Base-by-base conservation (phyloP, 768 basidiomycete species). In the Galerina sulciceps region DNA sequence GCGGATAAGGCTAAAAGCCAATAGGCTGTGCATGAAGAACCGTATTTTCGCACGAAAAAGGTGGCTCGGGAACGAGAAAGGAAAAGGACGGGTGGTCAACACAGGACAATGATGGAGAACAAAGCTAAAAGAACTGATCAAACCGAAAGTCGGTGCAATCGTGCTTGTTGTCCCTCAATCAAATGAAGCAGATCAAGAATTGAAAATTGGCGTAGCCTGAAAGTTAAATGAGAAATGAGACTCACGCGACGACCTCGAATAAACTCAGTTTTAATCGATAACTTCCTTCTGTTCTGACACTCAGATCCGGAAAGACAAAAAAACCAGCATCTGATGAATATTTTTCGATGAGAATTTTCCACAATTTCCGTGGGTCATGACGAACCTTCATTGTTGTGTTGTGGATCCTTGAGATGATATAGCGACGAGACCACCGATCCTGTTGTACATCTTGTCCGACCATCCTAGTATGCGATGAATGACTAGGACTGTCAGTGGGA, bases 281-380 rank as follows among this genome's bases (percentile, higher is more conserved):
- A 63, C 89, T 90, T 8, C 96, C 96, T 72, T 98, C 96, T 2
- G 93, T 94, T 59, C 94, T 79, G 5, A 98, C 93, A 59, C 90
- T 91, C 22, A 99, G 81, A 72, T 97, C 96, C 0, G 96, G 96
- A 66, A 99, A 99, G 34, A 97, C 94, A 68, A 99, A 99, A 78
- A 96, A 95, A 0, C 93, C 95, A 8, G 93, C 93, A 66, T 93
- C 91, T 70, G 78, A 69, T 60, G 81, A 81, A 53, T 77, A 11
- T 36, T 31, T 26, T 31, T 31, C n/a, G 11, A 26, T 34, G 47
- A 46, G 10, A 42, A 46, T 43, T 23, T 10, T 26, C 10, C 13
- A 38, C 26, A 22, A 11, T 10, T 11, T 35, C 20, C 11, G 43
- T 14, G 22, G 4, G 35, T n/a, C 36, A 35, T 42, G n/a, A 56